These are phyloP conservation scores for Cymbidium sinense DNA, from an alignment of 106 monocot species.

Conservation along the genomic window DNA sequence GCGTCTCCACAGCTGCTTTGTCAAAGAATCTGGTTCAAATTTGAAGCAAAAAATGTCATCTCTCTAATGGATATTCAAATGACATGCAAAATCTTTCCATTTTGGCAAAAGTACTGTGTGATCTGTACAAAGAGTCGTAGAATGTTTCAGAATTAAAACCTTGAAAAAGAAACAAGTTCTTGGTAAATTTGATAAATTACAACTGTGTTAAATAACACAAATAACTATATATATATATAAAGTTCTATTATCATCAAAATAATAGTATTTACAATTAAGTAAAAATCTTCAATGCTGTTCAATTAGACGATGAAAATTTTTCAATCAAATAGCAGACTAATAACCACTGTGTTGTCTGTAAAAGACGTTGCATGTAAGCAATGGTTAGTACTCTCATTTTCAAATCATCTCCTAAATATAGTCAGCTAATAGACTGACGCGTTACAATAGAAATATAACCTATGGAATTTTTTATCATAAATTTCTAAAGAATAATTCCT, in stretches of 20 bases:
- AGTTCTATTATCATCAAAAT: no score
- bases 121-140: not conserved
- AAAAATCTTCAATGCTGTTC: no score
- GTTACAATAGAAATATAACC: not conserved
- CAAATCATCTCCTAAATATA: not conserved
- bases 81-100: not conserved
- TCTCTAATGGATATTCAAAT: not conserved
- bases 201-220: no score
- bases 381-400: not conserved
- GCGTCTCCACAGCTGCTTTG: slow-evolving; percentile 53
- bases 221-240: no score
- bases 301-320: no score
- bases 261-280: no score
- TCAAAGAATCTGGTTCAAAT: slow-evolving; percentile 49
- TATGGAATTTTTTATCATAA: not conserved
- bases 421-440: not conserved
- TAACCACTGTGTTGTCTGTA: not conserved
- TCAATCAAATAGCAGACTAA: no score
- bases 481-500: not conserved
- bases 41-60: not conserved
- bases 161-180: no score
- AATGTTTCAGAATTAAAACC: not conserved
- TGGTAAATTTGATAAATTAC: no score
- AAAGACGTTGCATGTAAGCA: not conserved
- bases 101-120: not conserved